phyloP scores from a whole-genome alignment of 768 basidiomycete genomes.

The Coprinopsis strossmayeri region DNA sequence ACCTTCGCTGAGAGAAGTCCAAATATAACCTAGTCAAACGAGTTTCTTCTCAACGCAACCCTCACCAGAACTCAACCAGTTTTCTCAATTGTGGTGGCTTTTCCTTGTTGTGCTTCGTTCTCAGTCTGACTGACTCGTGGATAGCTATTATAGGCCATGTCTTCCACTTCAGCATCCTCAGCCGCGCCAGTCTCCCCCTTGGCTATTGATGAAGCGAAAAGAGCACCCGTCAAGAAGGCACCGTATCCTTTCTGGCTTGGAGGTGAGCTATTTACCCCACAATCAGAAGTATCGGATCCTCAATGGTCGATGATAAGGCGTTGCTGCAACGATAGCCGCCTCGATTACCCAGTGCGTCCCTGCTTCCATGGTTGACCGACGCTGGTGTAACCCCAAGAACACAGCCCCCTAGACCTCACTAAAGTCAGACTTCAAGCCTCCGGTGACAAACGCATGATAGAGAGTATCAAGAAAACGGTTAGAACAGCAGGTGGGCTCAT shows the following conservation, averaged over 20 bases:
- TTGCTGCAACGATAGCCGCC: constrained; percentile 85
- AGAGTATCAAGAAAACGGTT: constrained; percentile 77
- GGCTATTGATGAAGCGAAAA: constrained; percentile 9
- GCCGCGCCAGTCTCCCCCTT: constrained; percentile 9
- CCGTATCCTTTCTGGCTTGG: constrained; percentile 87
- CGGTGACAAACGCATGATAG: constrained; percentile 87
- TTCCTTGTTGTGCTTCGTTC: not conserved
- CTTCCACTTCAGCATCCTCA: constrained; percentile 2
- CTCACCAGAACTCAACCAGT: no score
- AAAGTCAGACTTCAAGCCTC: constrained; percentile 90
- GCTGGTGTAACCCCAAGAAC: not conserved
- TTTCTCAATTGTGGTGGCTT: no score
- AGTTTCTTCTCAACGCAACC: no score
- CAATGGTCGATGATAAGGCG: constrained; percentile 28
- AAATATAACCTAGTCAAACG: no score
- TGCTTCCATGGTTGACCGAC: not conserved
- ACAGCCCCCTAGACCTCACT: constrained; percentile 78
- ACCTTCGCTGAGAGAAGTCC: no score
- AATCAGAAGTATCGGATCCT: not conserved
- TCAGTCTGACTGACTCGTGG: not conserved
- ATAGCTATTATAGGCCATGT: not conserved
- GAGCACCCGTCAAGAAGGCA: constrained; percentile 41
- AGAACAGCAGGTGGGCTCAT: constrained; percentile 61
- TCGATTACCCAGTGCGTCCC: constrained; percentile 71
- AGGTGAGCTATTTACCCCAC: constrained; percentile 31